phyloP scores from a whole-genome alignment of 2,329 filamentous ascomycete species.

The Xylaria multiplex region DNA sequence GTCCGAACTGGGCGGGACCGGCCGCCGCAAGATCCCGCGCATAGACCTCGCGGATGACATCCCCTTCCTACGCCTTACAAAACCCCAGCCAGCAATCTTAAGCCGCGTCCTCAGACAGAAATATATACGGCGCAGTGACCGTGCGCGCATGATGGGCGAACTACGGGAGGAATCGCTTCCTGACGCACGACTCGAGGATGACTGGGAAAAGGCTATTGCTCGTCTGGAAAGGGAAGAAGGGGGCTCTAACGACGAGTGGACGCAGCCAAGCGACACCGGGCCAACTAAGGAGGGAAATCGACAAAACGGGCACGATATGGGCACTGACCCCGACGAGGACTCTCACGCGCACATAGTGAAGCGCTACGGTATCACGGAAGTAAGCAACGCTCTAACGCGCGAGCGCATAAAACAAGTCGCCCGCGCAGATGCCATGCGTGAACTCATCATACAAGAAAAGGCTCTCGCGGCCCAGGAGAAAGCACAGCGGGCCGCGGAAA shows the following conservation, averaged over 20 bases:
- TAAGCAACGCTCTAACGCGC: conserved; percentile 24
- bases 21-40: conserved; percentile 65
- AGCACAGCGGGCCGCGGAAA: conserved; percentile 26
- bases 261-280: neutral
- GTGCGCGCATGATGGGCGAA: conserved; percentile 50
- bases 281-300: neutral
- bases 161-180: conserved; percentile 49
- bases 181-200: conserved; percentile 51
- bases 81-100: conserved; percentile 71
- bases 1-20: conserved; percentile 58
- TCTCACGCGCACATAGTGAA: conserved; percentile 33
- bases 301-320: neutral
- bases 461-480: conserved; percentile 42
- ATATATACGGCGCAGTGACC: conserved; percentile 55
- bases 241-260: neutral
- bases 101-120: conserved; percentile 67
- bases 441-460: conserved; percentile 42
- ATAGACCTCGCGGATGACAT: conserved; percentile 65
- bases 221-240: conserved; percentile 21
- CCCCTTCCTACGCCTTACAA: conserved; percentile 73
- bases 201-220: conserved; percentile 50
- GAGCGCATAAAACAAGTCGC: conserved; percentile 45
- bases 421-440: conserved; percentile 47
- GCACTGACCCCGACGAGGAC: neutral
- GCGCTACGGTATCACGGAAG: conserved; percentile 30